phyloP scores from a whole-genome alignment of 169 alveolate genomes.

The Theileria annulata region DNA sequence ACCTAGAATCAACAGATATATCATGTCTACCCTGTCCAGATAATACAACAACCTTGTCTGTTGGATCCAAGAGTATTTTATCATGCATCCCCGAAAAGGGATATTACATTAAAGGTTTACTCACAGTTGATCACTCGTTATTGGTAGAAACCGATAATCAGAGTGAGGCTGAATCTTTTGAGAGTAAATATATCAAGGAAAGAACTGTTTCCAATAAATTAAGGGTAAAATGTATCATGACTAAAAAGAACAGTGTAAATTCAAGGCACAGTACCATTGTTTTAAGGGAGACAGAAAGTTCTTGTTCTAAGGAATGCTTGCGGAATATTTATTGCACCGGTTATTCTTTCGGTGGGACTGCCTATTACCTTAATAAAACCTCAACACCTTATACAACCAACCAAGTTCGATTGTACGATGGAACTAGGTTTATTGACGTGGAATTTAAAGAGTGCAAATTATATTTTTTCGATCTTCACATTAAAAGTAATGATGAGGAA shows the following conservation, averaged over 20 bases:
- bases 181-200: constrained; percentile 10
- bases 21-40: constrained; percentile 77
- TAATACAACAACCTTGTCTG: constrained; percentile 54
- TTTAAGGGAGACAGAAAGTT: constrained; percentile 39
- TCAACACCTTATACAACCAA: constrained; percentile 33
- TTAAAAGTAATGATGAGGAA: background rate
- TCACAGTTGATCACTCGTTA: background rate
- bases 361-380: constrained; percentile 4
- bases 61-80: constrained; percentile 62
- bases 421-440: constrained; percentile 18
- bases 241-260: background rate
- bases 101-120: constrained; percentile 27
- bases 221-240: background rate
- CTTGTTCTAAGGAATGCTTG: constrained; percentile 63
- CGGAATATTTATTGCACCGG: constrained; percentile 74
- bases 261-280: constrained; percentile 26
- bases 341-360: constrained; percentile 53
- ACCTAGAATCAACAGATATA: constrained; percentile 52
- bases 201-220: background rate
- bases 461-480: constrained; percentile 31
- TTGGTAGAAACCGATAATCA: background rate
- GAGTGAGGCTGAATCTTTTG: background rate
- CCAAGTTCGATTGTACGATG: constrained; percentile 22
- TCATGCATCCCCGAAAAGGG: constrained; percentile 74
- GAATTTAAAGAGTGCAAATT: constrained; percentile 45